These are phyloP conservation scores for Neocatenulostroma microsporum DNA, from an alignment of 2,329 filamentous ascomycete genomes.

Conservation along the genomic window DNA sequence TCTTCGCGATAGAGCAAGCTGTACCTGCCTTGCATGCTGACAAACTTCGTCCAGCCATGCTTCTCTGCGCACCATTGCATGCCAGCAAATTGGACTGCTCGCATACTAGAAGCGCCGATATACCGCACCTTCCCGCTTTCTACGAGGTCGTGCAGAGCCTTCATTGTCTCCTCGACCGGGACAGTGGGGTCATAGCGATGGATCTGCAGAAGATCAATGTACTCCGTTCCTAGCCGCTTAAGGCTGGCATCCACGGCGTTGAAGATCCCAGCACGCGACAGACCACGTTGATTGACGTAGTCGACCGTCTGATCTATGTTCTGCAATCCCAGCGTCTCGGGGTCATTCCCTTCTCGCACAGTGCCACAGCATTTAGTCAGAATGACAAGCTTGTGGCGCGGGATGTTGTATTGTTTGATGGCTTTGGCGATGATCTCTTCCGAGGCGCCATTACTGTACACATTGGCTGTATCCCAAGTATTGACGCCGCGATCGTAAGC, in stretches of 20 bases:
- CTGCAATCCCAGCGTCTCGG: slow-evolving; percentile 18
- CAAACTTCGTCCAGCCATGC: slow-evolving; percentile 45
- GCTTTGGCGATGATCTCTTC: slow-evolving; percentile 62
- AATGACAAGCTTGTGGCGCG: slow-evolving; percentile 56
- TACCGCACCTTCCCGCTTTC: slow-evolving; percentile 38
- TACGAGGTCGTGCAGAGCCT: slow-evolving; percentile 39
- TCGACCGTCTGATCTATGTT: slow-evolving; percentile 34
- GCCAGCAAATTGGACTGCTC: slow-evolving; percentile 38
- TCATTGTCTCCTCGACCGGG: slow-evolving; percentile 41
- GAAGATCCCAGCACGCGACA: slow-evolving; percentile 58
- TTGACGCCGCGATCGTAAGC: slow-evolving; percentile 58
- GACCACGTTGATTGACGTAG: slow-evolving; percentile 43
- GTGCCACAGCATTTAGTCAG: slow-evolving; percentile 56
- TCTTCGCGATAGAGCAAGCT: slow-evolving; percentile 46
- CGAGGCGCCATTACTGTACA: slow-evolving; percentile 56
- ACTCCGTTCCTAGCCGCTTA: slow-evolving; percentile 45
- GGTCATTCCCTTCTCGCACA: too few species aligned
- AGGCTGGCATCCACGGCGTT: slow-evolving; percentile 55
- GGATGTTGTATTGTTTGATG: slow-evolving; percentile 56
- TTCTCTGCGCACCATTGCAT: slow-evolving; percentile 45
- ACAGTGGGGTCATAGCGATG: slow-evolving; percentile 48
- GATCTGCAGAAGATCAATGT: slow-evolving; percentile 56
- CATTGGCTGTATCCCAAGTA: slow-evolving; percentile 53
- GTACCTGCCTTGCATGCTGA: slow-evolving; percentile 48
- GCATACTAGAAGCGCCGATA: slow-evolving; percentile 40